Conservation (phyloP, 2,329 filamentous ascomycete genomes). For the Pseudomassariella vexata region DNA sequence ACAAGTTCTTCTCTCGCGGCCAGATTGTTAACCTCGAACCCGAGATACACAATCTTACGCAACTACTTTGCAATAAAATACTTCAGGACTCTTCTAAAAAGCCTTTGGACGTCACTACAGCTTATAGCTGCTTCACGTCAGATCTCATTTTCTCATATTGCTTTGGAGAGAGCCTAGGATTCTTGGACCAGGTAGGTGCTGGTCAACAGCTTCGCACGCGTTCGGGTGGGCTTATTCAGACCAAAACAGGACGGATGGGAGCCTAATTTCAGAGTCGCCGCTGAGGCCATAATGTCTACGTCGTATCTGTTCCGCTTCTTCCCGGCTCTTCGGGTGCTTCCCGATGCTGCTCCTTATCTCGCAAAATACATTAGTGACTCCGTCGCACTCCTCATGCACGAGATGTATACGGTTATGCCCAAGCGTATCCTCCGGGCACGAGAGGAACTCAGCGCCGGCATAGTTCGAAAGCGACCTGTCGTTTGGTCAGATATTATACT, state of each 20-base stretch:
- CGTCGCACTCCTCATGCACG: slow-evolving; percentile 7
- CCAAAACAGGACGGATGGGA: slow-evolving; percentile 7
- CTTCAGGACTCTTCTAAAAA: slow-evolving; percentile 5
- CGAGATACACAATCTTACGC: slow-evolving; percentile 17
- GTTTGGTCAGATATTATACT: slow-evolving; percentile 29
- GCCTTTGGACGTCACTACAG: slow-evolving; percentile 9
- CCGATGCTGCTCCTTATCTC: slow-evolving; percentile 11
- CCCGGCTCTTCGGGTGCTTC: slow-evolving; percentile 12
- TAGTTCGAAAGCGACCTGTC: no score
- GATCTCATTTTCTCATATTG: slow-evolving; percentile 16
- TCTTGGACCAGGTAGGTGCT: no score
- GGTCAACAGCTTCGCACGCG: no score
- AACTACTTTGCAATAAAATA: slow-evolving; percentile 24
- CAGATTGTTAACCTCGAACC: slow-evolving; percentile 25
- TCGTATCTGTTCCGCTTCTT: slow-evolving; percentile 17
- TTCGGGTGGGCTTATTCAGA: no score
- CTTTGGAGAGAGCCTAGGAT: slow-evolving; percentile 16
- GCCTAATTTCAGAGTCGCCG: slow-evolving; percentile 13
- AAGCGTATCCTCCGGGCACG: slow-evolving; percentile 23
- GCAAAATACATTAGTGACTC: slow-evolving; percentile 15
- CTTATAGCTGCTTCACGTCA: slow-evolving; percentile 15
- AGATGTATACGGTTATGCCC: slow-evolving; percentile 12
- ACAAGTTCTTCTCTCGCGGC: slow-evolving; percentile 24
- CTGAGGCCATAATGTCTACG: slow-evolving; percentile 15
- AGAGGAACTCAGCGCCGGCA: no score